Evolutionary conservation across 257 asterid genomes (phyloP).

Genomic region (Solanum stenotomum): DNA sequence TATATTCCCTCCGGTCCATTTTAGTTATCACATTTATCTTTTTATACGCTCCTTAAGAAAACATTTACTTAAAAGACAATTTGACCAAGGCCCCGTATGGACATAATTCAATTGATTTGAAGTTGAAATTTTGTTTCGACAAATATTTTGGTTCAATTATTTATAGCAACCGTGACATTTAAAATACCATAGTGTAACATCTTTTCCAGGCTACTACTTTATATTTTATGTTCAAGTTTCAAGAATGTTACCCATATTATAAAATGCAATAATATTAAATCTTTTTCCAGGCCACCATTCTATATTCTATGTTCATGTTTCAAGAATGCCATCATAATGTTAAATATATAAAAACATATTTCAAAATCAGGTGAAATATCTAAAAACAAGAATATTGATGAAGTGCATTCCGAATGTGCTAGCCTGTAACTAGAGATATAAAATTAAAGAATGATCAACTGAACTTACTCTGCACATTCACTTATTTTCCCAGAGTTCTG

Average conservation of each 20-base stretch:
- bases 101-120: not conserved
- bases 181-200: not conserved
- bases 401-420: not conserved
- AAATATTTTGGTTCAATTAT: not conserved
- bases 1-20: not conserved
- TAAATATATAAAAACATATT: not conserved
- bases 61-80: not conserved
- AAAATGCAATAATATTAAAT: not conserved
- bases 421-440: not conserved
- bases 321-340: not conserved
- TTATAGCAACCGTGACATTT: not conserved
- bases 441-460: not conserved
- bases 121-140: not conserved
- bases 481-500: slow-evolving; percentile 87
- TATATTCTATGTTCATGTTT: not conserved
- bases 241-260: not conserved
- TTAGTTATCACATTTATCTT: not conserved
- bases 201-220: not conserved
- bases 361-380: not conserved
- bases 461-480: slow-evolving; percentile 95
- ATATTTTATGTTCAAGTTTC: not conserved
- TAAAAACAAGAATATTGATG: not conserved
- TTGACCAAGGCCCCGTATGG: not conserved
- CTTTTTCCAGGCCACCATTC: not conserved
- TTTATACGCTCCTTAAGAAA: not conserved